Conservation (phyloP, 768 basidiomycete genomes). For the Solioccasus polychromus region DNA sequence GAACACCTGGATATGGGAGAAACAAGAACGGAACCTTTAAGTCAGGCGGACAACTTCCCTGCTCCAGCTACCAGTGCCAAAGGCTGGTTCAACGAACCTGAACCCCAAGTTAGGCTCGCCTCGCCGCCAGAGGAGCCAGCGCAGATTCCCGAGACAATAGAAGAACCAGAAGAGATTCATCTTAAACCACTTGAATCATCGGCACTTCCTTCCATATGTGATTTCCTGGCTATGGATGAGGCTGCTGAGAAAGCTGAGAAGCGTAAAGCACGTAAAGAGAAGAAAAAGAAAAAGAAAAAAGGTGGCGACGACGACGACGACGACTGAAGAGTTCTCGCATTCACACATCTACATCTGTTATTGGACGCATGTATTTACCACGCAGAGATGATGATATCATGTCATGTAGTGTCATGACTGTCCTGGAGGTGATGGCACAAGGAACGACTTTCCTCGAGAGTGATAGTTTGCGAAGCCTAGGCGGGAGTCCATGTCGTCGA, state of each 20-base stretch:
- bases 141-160: constrained; percentile 11
- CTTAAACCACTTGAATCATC: constrained; percentile 80
- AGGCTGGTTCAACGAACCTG: constrained; percentile 48
- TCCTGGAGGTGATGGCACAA: constrained; percentile 12
- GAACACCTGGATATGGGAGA: constrained; percentile 17
- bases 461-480: constrained; percentile 60
- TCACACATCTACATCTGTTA: not conserved
- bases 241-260: constrained; percentile 65
- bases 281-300: constrained; percentile 51
- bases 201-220: constrained; percentile 76
- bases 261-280: constrained; percentile 72
- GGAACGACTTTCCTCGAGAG: constrained; percentile 47
- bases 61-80: constrained; percentile 11
- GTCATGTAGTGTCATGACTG: constrained; percentile 2
- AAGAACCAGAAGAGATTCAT: constrained; percentile 44
- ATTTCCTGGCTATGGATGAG: constrained; percentile 75
- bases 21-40: constrained; percentile 8
- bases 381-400: not conserved
- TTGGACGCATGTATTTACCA: constrained; percentile 5
- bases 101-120: constrained; percentile 24
- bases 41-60: constrained; percentile 9
- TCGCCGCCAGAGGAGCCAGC: constrained; percentile 14
- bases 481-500: constrained; percentile 75
- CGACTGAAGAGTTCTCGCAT: constrained; percentile 21
- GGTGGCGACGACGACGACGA: constrained; percentile 29